These are phyloP conservation scores for Ceratocystis smalleyi DNA, from an alignment of 2,329 filamentous ascomycete genomes.

Conservation along the genomic window DNA sequence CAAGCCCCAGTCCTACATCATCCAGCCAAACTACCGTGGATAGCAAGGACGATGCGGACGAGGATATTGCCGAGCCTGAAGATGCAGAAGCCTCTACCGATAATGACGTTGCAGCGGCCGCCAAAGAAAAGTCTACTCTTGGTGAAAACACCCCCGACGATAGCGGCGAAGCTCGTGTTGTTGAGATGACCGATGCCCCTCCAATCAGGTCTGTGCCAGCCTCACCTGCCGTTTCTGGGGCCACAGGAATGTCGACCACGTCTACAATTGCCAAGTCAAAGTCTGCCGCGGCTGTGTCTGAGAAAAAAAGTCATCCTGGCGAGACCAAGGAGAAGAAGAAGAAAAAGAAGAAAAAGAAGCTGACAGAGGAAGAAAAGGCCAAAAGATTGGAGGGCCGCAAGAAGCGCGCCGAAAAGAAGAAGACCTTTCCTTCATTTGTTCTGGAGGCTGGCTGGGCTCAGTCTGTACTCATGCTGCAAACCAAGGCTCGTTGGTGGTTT, in stretches of 20 bases:
- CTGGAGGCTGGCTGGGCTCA: constrained; percentile 8
- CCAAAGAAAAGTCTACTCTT: not conserved
- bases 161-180: not conserved
- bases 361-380: constrained; percentile 7
- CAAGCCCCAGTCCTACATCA: not conserved
- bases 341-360: constrained; percentile 7
- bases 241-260: not conserved
- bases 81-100: not conserved
- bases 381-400: not conserved
- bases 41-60: not conserved
- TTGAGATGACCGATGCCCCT: not conserved
- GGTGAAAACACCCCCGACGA: not conserved
- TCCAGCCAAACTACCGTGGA: not conserved
- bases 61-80: not conserved
- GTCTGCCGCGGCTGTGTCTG: not conserved
- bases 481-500: constrained; percentile 13
- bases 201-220: not conserved
- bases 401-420: constrained; percentile 4
- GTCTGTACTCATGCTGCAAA: constrained; percentile 14
- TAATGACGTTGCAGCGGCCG: not conserved
- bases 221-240: not conserved
- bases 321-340: not conserved
- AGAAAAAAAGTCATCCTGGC: not conserved
- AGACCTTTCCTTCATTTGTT: constrained; percentile 11
- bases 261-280: not conserved